phyloP scores from a whole-genome alignment of 345 rosid genomes.

The Hypericum perforatum region DNA sequence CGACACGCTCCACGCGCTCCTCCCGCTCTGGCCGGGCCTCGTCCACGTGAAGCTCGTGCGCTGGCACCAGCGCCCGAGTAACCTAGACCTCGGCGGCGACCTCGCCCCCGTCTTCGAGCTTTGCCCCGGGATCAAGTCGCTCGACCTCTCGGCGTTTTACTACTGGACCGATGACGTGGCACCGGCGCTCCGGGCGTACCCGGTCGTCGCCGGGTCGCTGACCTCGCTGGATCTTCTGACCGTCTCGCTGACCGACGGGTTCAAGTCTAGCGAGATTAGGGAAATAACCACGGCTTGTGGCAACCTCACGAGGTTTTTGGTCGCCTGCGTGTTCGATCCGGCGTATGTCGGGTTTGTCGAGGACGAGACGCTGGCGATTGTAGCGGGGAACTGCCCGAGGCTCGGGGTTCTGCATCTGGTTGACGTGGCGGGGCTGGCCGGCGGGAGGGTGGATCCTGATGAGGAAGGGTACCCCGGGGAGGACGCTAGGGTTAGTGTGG shows the following conservation, averaged over 20 bases:
- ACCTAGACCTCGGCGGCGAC: constrained; percentile 42
- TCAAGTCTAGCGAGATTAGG: constrained; percentile 55
- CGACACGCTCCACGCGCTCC: constrained; percentile 34
- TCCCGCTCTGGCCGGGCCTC: constrained; percentile 59
- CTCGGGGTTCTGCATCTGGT: constrained; percentile 52
- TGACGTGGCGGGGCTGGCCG: constrained; percentile 47
- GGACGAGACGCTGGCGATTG: constrained; percentile 56
- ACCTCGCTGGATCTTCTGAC: constrained; percentile 55
- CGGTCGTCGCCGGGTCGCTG: constrained; percentile 35
- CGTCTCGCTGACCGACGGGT: constrained; percentile 58
- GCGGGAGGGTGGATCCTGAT: constrained; percentile 34
- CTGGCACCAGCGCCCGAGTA: constrained; percentile 66
- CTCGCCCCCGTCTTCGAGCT: constrained; percentile 40
- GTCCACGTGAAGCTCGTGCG: constrained; percentile 57
- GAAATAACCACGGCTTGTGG: constrained; percentile 52
- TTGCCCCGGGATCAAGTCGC: constrained; percentile 30
- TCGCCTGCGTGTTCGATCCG: constrained; percentile 73
- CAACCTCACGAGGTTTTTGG: constrained; percentile 40
- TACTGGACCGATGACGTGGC: constrained; percentile 92
- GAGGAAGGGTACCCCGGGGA: constrained; percentile 36
- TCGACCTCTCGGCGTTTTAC: constrained; percentile 70
- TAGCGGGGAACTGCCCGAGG: constrained; percentile 51
- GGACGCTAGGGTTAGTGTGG: constrained; percentile 42
- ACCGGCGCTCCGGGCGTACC: constrained; percentile 47
- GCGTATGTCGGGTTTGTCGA: constrained; percentile 63